Evolutionary conservation across 768 basidiomycete genomes (phyloP), one percentile per base, ranked within the genome.

Genomic region (Flagelloscypha sp.): DNA sequence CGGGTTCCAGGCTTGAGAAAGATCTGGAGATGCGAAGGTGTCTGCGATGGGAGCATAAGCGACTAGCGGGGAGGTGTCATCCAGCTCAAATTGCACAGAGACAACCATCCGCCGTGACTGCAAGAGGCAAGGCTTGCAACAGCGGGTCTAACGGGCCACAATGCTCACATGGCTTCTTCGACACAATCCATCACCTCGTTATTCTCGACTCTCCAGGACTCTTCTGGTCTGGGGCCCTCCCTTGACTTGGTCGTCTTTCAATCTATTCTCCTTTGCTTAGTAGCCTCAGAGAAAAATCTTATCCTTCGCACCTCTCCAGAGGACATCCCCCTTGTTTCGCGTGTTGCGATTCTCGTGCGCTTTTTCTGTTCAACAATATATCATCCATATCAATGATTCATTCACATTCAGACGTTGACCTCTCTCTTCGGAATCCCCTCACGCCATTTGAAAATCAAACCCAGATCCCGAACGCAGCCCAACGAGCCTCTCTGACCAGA

Each of bases 51-150:
- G 83, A 40, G 54, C 63, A 60, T 84, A 86, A 18, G 47, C 42
- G 44, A 85, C 59, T 30, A 63, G 49, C 4, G 83, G 83, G 27
- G 83, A 84, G 36, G 75, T 74, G 52, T 84, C 75, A 55, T 79
- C 71, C 47, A 86, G 61, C 40, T 55, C 44, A 56, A 83, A 62
- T 39, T 65, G 50, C 31, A 46, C 41, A 31, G 50, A 38, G 46
- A 58, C 50, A 24, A 58, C 60, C 65, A 66, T 71, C 43, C 30
- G 42, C n/a, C n/a, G n/a, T n/a, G n/a, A 10, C 25, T 27, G 25
- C 13, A 10, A 27, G 10, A 13, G 37, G 37, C 36, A 36, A 19
- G 30, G 15, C 30, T 35, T 12, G 24, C 12, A 21, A 23, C n/a
- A 22, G 16, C 36, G 13, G 29, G 16, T 24, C 29, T 20, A 36